A percentile compares a stretch with the other conserved stretches of the same genome.
Conservation (phyloP, 352 stramenopile species). For the Globisporangium mamillatum region DNA sequence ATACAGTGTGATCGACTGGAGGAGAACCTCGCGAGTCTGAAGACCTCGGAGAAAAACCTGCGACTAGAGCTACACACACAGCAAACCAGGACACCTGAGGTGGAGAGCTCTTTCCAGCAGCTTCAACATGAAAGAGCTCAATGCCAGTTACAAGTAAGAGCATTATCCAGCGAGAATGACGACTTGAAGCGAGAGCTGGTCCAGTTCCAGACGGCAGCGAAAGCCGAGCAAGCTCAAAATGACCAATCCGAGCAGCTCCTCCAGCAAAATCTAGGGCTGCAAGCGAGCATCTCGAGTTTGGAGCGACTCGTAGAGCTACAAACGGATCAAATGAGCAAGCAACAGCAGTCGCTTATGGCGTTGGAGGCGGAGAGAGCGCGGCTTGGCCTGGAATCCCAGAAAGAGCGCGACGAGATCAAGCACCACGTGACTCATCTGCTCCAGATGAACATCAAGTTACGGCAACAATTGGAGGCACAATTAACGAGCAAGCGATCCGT, state of each 20-base stretch:
- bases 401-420: slow-evolving; percentile 23
- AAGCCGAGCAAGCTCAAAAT: background rate
- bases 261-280: slow-evolving; percentile 16
- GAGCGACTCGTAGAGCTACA: slow-evolving; percentile 19
- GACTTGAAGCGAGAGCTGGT: background rate
- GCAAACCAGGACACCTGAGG: background rate
- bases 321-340: slow-evolving; percentile 19
- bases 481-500: background rate
- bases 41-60: slow-evolving; percentile 3
- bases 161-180: background rate
- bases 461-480: slow-evolving; percentile 20
- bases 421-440: slow-evolving; percentile 31
- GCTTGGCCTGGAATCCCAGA: background rate
- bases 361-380: slow-evolving; percentile 16
- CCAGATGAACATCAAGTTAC: slow-evolving; percentile 25
- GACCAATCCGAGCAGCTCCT: slow-evolving; percentile 1
- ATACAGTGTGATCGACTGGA: slow-evolving; percentile 21
- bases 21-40: background rate
- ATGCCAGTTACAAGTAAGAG: background rate
- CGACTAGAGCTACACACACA: slow-evolving; percentile 14
- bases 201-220: background rate
- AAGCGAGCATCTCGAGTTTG: slow-evolving; percentile 15
- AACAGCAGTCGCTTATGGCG: slow-evolving; percentile 28
- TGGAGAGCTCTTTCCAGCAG: slow-evolving; percentile 4
- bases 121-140: slow-evolving; percentile 6